A percentile compares a stretch with the other conserved stretches of the same genome.
phyloP scores from a whole-genome alignment of 75 land plant species.

The Selaginella tamariscina region DNA sequence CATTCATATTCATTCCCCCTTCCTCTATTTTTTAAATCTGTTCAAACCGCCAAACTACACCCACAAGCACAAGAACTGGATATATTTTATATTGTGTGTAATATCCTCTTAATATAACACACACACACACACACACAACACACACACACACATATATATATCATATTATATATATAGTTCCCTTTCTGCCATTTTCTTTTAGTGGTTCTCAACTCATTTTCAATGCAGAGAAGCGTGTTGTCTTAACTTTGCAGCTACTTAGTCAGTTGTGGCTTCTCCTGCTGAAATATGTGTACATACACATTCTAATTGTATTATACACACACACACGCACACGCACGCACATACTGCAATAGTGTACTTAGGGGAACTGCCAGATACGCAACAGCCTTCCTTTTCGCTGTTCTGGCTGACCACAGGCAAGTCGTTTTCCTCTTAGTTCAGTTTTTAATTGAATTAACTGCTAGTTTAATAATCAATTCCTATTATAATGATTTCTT shows the following conservation, averaged over 20 bases:
- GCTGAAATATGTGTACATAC: background rate
- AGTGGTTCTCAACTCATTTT: background rate
- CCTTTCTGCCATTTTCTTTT: background rate
- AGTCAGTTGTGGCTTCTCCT: background rate
- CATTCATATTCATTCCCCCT: background rate
- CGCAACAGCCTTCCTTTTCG: slow-evolving; percentile 1
- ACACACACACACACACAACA: background rate
- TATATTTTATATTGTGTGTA: background rate
- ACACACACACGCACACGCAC: too few species aligned
- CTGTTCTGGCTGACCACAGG: background rate
- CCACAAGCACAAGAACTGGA: too few species aligned
- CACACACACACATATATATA: background rate
- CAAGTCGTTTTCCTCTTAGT: background rate
- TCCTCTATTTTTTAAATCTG: background rate
- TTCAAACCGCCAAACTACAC: too few species aligned
- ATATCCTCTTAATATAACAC: background rate
- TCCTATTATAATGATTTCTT: background rate
- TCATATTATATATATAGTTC: background rate
- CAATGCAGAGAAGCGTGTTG: background rate
- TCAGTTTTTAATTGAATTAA: too few species aligned
- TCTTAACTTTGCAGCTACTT: background rate
- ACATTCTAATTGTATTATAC: too few species aligned
- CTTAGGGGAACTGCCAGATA: slow-evolving; percentile 1
- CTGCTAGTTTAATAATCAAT: too few species aligned
- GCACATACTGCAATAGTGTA: background rate